These are phyloP conservation scores for Solanum virginianum DNA, from an alignment of 257 asterid genomes.

Conservation along the genomic window DNA sequence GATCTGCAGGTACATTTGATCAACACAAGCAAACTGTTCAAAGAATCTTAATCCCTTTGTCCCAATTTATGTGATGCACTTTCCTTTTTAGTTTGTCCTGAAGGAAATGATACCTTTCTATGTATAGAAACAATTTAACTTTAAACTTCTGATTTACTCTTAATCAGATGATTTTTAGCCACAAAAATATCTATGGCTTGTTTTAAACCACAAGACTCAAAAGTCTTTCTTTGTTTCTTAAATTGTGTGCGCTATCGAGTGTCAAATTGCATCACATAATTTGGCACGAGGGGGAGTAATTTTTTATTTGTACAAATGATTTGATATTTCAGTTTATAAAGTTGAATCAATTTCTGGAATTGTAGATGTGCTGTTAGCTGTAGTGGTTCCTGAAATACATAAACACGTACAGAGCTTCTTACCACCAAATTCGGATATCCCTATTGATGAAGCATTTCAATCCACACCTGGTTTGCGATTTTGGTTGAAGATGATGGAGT, in stretches of 20 bases:
- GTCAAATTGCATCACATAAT: background rate
- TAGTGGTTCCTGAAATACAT: slow-evolving; percentile 48
- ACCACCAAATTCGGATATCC: slow-evolving; percentile 28
- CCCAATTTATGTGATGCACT: background rate
- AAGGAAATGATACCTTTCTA: background rate
- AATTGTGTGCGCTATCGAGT: background rate
- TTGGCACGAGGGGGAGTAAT: background rate
- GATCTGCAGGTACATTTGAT: slow-evolving; percentile 58
- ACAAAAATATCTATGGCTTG: background rate
- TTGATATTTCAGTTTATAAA: background rate
- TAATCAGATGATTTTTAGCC: background rate
- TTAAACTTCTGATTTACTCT: background rate
- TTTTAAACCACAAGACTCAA: background rate
- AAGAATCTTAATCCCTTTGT: background rate
- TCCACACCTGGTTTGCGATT: slow-evolving; percentile 50
- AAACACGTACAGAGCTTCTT: slow-evolving; percentile 35
- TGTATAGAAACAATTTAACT: background rate
- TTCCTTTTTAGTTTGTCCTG: background rate
- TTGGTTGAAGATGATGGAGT: slow-evolving; percentile 73
- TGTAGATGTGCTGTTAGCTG: slow-evolving; percentile 68
- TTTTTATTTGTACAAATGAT: background rate
- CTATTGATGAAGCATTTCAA: slow-evolving; percentile 22
- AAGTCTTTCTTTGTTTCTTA: background rate
- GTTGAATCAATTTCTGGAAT: slow-evolving; percentile 1
- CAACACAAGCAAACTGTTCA: slow-evolving; percentile 1